Conservation (phyloP, 495 filamentous ascomycete species). For the Pyronema omphalodes region DNA sequence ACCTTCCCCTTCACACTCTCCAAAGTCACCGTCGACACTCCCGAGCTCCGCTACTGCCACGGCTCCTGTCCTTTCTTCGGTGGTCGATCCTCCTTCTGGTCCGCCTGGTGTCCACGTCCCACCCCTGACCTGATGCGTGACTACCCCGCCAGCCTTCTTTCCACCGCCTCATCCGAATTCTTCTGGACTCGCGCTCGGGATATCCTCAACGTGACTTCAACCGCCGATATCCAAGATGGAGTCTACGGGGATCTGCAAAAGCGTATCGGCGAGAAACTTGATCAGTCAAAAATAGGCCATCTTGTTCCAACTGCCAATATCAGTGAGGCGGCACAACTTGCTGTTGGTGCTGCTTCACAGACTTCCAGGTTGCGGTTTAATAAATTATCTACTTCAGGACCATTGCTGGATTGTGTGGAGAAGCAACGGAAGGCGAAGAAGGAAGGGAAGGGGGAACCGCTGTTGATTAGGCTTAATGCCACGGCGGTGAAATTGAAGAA, state of each 20-base stretch:
- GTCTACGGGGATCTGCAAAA: neutral
- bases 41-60: neutral
- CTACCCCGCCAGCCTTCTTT: neutral
- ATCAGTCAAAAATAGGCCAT: neutral
- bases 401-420: neutral
- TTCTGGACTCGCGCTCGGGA: neutral
- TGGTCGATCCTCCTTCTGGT: slow-evolving; percentile 1
- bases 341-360: neutral
- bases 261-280: neutral
- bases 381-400: slow-evolving; percentile 3
- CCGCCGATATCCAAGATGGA: neutral
- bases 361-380: neutral
- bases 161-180: neutral
- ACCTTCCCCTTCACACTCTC: slow-evolving; percentile 4
- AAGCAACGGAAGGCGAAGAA: neutral
- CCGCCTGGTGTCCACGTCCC: slow-evolving; percentile 1
- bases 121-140: neutral
- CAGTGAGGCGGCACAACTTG: neutral
- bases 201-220: neutral
- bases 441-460: neutral
- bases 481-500: neutral
- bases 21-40: neutral
- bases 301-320: neutral
- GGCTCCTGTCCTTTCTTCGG: slow-evolving; percentile 3
- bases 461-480: neutral